phyloP scores from a whole-genome alignment of 2,329 filamentous ascomycete genomes.

The Beauveria sp. region DNA sequence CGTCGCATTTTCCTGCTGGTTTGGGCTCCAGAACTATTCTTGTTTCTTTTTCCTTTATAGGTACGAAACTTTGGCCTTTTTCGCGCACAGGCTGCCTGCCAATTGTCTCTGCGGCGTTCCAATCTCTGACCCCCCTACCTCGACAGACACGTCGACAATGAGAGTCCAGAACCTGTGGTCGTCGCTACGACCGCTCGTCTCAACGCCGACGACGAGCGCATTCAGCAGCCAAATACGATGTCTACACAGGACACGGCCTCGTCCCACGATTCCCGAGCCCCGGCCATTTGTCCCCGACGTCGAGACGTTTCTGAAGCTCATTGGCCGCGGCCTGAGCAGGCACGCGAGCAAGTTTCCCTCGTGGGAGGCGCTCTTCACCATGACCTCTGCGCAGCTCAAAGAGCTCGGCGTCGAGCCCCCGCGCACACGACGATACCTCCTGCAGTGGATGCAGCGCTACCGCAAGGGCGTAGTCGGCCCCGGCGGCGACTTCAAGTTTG shows the following conservation, averaged over 20 bases:
- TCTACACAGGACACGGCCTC: constrained; percentile 33
- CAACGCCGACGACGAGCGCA: constrained; percentile 20
- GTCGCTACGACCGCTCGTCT: constrained; percentile 25
- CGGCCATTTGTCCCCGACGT: constrained; percentile 84
- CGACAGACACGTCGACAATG: constrained; percentile 18
- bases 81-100: neutral
- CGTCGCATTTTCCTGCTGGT: neutral
- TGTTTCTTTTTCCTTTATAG: neutral
- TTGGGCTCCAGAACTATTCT: neutral
- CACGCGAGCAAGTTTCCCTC: constrained; percentile 81
- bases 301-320: constrained; percentile 77
- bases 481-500: constrained; percentile 73
- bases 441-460: constrained; percentile 84
- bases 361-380: constrained; percentile 84
- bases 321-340: constrained; percentile 77
- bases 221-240: constrained; percentile 30
- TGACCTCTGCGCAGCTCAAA: constrained; percentile 68
- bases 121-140: constrained; percentile 2
- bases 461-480: constrained; percentile 68
- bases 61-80: neutral
- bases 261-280: constrained; percentile 51
- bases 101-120: neutral
- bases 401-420: constrained; percentile 83
- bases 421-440: constrained; percentile 71
- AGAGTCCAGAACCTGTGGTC: constrained; percentile 25